Conservation (phyloP, 495 filamentous ascomycete genomes). For the Aspergillus panamensis region DNA sequence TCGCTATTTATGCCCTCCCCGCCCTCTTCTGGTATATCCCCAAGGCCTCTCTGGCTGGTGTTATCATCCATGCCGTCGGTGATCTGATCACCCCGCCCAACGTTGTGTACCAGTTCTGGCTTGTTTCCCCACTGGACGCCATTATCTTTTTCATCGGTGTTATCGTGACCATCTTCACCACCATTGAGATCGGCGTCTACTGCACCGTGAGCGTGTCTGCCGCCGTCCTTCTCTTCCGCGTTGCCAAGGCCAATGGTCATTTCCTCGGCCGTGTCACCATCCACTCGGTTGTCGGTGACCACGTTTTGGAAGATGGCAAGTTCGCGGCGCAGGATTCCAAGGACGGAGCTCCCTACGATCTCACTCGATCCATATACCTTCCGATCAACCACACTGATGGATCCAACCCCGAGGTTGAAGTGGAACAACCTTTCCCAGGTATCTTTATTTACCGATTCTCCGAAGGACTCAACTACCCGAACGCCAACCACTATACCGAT, state of each 20-base stretch:
- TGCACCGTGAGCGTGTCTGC: constrained; percentile 71
- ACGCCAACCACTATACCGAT: constrained; percentile 88
- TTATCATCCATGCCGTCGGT: constrained; percentile 97
- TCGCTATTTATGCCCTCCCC: constrained; percentile 92
- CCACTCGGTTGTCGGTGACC: constrained; percentile 84
- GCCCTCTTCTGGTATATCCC: constrained; percentile 96
- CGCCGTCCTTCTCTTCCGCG: constrained; percentile 79
- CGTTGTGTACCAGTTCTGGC: constrained; percentile 94
- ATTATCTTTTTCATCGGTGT: constrained; percentile 94
- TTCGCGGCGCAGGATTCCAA: constrained; percentile 51
- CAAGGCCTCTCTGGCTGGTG: constrained; percentile 75
- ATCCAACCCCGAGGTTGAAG: constrained; percentile 79
- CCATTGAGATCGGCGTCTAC: constrained; percentile 92
- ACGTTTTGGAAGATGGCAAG: constrained; percentile 61
- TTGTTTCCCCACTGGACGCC: constrained; percentile 83
- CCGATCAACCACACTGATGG: constrained; percentile 85
- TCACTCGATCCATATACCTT: constrained; percentile 75
- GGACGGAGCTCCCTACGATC: constrained; percentile 20
- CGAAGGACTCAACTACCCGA: constrained; percentile 96
- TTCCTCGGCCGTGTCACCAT: constrained; percentile 89
- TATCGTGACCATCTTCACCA: constrained; percentile 80
- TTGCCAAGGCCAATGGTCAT: constrained; percentile 77
- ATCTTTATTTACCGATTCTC: constrained; percentile 98
- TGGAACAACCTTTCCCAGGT: constrained; percentile 81
- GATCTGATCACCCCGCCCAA: constrained; percentile 94